Conservation (phyloP, 345 rosid species). For the Populus tremula region DNA sequence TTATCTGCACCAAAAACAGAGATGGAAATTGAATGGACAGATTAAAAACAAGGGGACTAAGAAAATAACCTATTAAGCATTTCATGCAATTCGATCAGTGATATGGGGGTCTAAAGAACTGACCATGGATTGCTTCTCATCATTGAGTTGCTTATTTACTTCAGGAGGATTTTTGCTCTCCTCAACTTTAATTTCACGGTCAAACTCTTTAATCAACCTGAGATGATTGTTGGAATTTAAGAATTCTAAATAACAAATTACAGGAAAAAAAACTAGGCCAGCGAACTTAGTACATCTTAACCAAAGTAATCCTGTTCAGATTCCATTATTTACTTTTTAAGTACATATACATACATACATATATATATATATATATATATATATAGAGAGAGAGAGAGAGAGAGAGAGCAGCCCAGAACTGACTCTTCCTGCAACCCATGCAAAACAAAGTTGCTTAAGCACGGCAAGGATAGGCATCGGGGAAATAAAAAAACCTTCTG, state of each 20-base stretch:
- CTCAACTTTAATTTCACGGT: constrained; percentile 83
- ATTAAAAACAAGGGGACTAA: background rate
- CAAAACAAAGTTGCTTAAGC: too few relatives aligned
- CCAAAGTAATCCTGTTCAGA: too few relatives aligned
- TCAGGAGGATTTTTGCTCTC: constrained; percentile 74
- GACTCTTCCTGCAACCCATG: too few relatives aligned
- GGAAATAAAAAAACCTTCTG: background rate
- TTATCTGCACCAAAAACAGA: constrained; percentile 55
- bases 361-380: too few relatives aligned
- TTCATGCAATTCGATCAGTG: background rate
- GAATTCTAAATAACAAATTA: background rate
- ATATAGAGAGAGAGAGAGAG: too few relatives aligned
- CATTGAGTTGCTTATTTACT: constrained; percentile 81
- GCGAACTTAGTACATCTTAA: background rate
- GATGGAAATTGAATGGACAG: background rate
- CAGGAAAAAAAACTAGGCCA: background rate
- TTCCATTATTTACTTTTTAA: too few relatives aligned
- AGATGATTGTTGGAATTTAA: constrained; percentile 18
- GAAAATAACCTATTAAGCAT: background rate
- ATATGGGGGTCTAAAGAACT: constrained; percentile 22
- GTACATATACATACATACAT: too few relatives aligned
- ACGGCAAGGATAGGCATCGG: too few relatives aligned
- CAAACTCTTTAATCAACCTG: constrained; percentile 90
- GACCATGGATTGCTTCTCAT: constrained; percentile 97
- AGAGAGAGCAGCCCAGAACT: too few relatives aligned